Evolutionary conservation across 1,284 basidiomycete species (phyloP).

Genomic region (Rhodotorula sp.): DNA sequence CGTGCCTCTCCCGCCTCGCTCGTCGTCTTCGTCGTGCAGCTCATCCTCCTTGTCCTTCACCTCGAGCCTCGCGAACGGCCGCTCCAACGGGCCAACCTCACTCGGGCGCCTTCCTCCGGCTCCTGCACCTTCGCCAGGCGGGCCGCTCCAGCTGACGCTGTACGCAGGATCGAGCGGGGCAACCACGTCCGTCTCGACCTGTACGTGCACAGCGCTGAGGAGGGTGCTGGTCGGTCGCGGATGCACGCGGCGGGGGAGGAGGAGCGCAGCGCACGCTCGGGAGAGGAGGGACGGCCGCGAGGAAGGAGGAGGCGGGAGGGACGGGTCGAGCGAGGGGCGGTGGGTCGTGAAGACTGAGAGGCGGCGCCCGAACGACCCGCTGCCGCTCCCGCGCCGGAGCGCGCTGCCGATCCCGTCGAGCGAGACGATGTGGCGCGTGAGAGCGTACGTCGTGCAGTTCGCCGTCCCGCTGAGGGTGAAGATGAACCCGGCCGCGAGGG

Average conservation of each 20-base stretch:
- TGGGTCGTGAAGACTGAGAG: not conserved
- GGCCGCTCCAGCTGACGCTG: not conserved
- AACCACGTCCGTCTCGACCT: slow-evolving; percentile 17
- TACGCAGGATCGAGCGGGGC: not conserved
- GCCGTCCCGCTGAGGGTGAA: slow-evolving; percentile 24
- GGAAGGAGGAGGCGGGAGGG: not conserved
- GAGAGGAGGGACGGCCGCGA: no score
- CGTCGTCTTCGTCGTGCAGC: not conserved
- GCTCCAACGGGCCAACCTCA: not conserved
- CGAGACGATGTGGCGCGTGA: slow-evolving; percentile 28
- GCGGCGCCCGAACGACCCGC: not conserved
- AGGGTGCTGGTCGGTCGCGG: not conserved
- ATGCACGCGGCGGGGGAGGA: not conserved
- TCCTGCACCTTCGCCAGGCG: not conserved
- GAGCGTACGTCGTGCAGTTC: slow-evolving; percentile 27
- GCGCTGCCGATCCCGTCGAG: slow-evolving; percentile 10
- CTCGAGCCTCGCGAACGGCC: slow-evolving; percentile 5
- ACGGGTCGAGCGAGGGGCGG: not conserved
- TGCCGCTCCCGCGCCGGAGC: not conserved
- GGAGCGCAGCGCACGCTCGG: no score
- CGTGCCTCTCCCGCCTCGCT: no score
- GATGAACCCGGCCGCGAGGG: slow-evolving; percentile 22
- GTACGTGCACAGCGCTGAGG: slow-evolving; percentile 7
- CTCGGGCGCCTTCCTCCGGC: not conserved
- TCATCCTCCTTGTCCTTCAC: not conserved